Percentiles rank a stretch among this genome's conserved stretches.
phyloP scores from a whole-genome alignment of 306 rosid species.

The Senna siamea region DNA sequence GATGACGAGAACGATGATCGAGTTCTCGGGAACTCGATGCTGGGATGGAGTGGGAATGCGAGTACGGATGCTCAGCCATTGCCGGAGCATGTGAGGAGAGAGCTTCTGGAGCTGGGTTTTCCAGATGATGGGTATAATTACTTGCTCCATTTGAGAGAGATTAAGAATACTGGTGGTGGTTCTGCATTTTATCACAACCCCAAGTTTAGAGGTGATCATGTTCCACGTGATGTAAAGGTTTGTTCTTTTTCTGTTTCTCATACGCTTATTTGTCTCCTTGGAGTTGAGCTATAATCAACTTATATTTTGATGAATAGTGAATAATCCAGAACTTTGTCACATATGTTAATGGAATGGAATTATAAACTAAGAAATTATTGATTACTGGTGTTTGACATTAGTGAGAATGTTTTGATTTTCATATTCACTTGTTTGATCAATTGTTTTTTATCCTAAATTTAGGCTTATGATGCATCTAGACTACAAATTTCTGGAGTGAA shows the following conservation, averaged over 20 bases:
- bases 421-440: constrained; percentile 7
- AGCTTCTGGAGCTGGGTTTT: constrained; percentile 84
- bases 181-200: constrained; percentile 69
- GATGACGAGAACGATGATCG: constrained; percentile 31
- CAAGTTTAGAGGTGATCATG: constrained; percentile 63
- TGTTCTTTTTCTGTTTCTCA: background rate
- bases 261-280: background rate
- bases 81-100: constrained; percentile 66
- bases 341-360: background rate
- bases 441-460: constrained; percentile 30
- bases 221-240: constrained; percentile 83
- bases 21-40: constrained; percentile 17
- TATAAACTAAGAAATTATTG: background rate
- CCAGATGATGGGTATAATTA: constrained; percentile 95
- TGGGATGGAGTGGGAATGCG: background rate
- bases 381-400: background rate
- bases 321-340: background rate
- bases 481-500: constrained; percentile 54
- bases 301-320: background rate
- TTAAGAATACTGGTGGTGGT: constrained; percentile 82
- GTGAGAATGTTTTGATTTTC: background rate
- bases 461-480: constrained; percentile 94
- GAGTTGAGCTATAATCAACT: background rate
- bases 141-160: constrained; percentile 75
- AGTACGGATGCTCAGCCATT: constrained; percentile 21